Conservation (phyloP, 768 basidiomycete species). For the Suillus lakei region DNA sequence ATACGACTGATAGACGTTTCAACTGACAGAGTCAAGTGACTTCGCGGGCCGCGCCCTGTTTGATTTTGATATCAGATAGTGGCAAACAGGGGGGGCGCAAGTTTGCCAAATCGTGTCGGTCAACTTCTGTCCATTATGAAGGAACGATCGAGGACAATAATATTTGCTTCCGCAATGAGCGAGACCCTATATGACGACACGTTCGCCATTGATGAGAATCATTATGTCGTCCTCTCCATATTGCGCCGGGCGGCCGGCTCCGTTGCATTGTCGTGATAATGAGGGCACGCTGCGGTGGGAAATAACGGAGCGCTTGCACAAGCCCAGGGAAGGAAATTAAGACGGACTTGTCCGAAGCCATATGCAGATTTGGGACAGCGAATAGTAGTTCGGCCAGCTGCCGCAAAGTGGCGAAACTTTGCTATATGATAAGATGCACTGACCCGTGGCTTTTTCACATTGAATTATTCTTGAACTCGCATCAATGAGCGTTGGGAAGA, state of each 20-base stretch:
- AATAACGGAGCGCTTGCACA: neutral
- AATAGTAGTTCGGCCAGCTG: neutral
- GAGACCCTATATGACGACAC: neutral
- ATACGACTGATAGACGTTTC: neutral
- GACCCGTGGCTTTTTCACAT: neutral
- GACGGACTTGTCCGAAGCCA: slow-evolving; percentile 7
- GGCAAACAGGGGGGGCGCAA: neutral
- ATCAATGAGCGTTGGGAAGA: slow-evolving; percentile 2
- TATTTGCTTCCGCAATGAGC: neutral
- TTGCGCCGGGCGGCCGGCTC: neutral
- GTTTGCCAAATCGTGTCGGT: neutral
- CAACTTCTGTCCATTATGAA: neutral
- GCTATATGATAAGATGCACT: neutral
- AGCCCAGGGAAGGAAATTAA: neutral
- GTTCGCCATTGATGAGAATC: neutral
- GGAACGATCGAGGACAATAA: neutral
- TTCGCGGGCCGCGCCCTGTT: neutral
- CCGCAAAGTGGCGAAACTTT: slow-evolving; percentile 1
- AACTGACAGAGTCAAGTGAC: neutral
- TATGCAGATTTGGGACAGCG: neutral
- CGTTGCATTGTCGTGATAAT: neutral
- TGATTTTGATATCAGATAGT: neutral
- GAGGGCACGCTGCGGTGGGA: neutral
- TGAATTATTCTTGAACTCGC: neutral
- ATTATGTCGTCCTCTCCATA: neutral